Conservation (phyloP, 164 flowering plant species). For the Sedum album region DNA sequence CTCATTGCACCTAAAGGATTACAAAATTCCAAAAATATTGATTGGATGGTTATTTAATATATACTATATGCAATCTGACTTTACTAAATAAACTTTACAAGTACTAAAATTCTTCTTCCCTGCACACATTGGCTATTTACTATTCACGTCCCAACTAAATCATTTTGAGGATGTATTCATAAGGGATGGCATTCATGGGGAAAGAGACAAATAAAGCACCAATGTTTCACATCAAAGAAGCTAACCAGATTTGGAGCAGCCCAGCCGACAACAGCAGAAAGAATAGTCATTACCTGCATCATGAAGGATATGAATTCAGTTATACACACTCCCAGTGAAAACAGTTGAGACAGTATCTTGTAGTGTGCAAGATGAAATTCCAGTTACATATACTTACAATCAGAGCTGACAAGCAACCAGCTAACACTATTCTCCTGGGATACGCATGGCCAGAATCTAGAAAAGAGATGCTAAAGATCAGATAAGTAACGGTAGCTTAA, state of each 20-base stretch:
- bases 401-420: constrained; percentile 80
- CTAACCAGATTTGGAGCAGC: constrained; percentile 94
- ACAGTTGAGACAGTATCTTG: background rate
- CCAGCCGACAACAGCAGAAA: constrained; percentile 89
- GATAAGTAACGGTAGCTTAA: background rate
- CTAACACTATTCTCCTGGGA: constrained; percentile 81
- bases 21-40: background rate
- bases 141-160: background rate
- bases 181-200: background rate
- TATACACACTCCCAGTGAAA: background rate
- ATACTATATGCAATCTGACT: background rate
- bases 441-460: constrained; percentile 99
- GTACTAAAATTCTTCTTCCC: background rate
- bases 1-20: background rate
- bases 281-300: constrained; percentile 81
- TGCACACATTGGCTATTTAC: background rate
- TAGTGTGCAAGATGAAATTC: background rate
- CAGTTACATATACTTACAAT: constrained; percentile 42
- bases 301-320: background rate
- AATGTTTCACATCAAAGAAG: background rate
- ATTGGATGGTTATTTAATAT: background rate
- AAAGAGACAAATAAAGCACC: background rate
- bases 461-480: constrained; percentile 12
- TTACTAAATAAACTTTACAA: background rate
- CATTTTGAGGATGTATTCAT: background rate